Percentiles rank a stretch among this genome's conserved stretches.
Conservation (phyloP, 2,329 filamentous ascomycete genomes). For the Penicillium vulpinum region DNA sequence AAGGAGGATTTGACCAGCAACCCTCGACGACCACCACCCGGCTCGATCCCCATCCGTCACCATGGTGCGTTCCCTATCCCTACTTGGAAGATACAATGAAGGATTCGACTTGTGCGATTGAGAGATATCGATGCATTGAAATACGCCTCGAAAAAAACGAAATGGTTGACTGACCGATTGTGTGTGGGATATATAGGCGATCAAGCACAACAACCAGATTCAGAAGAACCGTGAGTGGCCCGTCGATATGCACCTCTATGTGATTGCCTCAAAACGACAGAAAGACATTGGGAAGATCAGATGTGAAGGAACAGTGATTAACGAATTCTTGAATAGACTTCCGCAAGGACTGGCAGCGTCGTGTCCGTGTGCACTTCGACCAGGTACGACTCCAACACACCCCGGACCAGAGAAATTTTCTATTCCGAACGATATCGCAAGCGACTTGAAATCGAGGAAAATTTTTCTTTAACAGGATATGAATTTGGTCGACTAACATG, state of each 20-base stretch:
- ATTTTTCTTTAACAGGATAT: slow-evolving; percentile 14
- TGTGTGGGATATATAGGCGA: slow-evolving; percentile 64
- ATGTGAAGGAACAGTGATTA: slow-evolving; percentile 29
- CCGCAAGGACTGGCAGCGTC: slow-evolving; percentile 99
- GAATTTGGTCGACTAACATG: slow-evolving; percentile 34
- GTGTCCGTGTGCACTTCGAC: slow-evolving; percentile 99
- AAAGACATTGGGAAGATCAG: slow-evolving; percentile 15
- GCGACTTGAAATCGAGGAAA: slow-evolving; percentile 17
- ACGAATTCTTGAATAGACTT: slow-evolving; percentile 64
- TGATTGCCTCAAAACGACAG: slow-evolving; percentile 15
- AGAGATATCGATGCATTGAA: slow-evolving; percentile 12
- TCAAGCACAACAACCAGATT: slow-evolving; percentile 99
- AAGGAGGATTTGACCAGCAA: slow-evolving; percentile 50
- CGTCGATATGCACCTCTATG: slow-evolving; percentile 4
- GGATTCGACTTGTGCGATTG: slow-evolving; percentile 15
- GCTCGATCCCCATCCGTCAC: slow-evolving; percentile 57
- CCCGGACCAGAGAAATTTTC: slow-evolving; percentile 10
- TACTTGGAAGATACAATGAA: slow-evolving; percentile 14
- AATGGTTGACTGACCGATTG: slow-evolving; percentile 27
- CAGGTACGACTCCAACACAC: slow-evolving; percentile 68
- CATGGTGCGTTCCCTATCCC: slow-evolving; percentile 45
- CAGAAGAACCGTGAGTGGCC: slow-evolving; percentile 81
- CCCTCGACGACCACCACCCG: slow-evolving; percentile 46
- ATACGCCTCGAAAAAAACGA: slow-evolving; percentile 4
- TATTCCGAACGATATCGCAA: slow-evolving; percentile 17